Evolutionary conservation across 2,329 filamentous ascomycete species (phyloP), one percentile per base, ranked within the genome.

Genomic region (Ophiocordyceps camponoti-leonardi): DNA sequence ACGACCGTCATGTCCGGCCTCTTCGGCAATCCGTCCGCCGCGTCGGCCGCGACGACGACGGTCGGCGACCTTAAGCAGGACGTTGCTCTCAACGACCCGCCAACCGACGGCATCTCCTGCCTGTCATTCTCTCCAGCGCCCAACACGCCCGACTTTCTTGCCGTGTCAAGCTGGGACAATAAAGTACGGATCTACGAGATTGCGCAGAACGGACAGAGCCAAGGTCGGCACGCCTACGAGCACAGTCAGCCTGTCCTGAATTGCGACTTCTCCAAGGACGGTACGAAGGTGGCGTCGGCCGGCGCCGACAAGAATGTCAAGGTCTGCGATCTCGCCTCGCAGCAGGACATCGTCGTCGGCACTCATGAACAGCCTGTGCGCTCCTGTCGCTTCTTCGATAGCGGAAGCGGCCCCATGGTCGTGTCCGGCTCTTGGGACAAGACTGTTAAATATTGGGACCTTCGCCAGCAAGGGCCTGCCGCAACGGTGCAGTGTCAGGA

Each of bases 121-220:
- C 73, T 98, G 49, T 70, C 78, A 43, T 98, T 95, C 67, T 88
- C 83, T 14, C 78, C 82, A 57, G 71, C 57, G 57, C 66, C 49
- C 57, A 69, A 60, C 56, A 62, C 56, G 42, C 60, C 61, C 57
- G 86, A 96, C 56, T 83, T 93, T 60, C 72, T 98, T 18, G 87
- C 90, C 22, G 85, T 95, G 33, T 71, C 86, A 43, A 94, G 86
- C 55, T 98, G 92, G 92, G 92, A 98, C 66, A 94, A 93, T 69
- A 94, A 94, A 63, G 86, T 96, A 51, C 83, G 88, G 58, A 90
- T 98, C 60, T 98, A 96, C 67, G 86, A 96, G 63, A 86, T 96
- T 59, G 78, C 81, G 52, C 67, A 66, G 47, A 78, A 78, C 52
- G 86, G 87, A 41, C 76, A 83, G 59, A 90, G 83, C 57, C 78